These are phyloP conservation scores for Paramecium sonneborni DNA, from an alignment of 73 alveolate genomes.

Conservation along the genomic window DNA sequence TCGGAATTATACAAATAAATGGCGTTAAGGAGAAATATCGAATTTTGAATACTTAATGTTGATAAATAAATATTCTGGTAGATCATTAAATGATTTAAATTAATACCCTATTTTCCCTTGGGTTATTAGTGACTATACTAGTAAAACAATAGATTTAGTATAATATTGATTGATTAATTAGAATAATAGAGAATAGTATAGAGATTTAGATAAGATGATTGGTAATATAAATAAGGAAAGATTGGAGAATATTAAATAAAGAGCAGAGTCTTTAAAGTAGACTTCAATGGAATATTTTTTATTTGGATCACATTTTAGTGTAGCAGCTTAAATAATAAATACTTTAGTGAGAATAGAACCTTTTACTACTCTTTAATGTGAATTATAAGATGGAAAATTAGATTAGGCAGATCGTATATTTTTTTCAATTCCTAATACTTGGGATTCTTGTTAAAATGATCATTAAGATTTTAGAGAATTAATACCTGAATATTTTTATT, in stretches of 20 bases:
- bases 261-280: constrained; percentile 6
- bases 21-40: constrained; percentile 92
- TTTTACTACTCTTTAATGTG: constrained; percentile 74
- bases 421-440: constrained; percentile 71
- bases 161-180: constrained; percentile 43
- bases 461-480: constrained; percentile 90
- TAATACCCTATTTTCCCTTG: constrained; percentile 98
- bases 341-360: constrained; percentile 81
- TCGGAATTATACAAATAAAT: constrained; percentile 61
- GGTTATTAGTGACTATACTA: constrained; percentile 84
- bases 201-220: constrained; percentile 80
- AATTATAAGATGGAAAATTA: constrained; percentile 76
- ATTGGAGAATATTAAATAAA: constrained; percentile 56
- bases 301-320: constrained; percentile 79
- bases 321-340: constrained; percentile 73
- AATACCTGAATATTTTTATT: constrained; percentile 90
- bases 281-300: not conserved
- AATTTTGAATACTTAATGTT: constrained; percentile 93
- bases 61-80: constrained; percentile 84
- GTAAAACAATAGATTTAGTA: constrained; percentile 69
- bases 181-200: constrained; percentile 68
- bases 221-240: constrained; percentile 84
- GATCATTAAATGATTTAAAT: constrained; percentile 90
- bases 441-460: constrained; percentile 69
- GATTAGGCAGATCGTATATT: constrained; percentile 87